Percentiles rank a stretch among this genome's conserved stretches.
Conservation (phyloP, 176 grass and related monocot genomes). For the Paspalum notatum region DNA sequence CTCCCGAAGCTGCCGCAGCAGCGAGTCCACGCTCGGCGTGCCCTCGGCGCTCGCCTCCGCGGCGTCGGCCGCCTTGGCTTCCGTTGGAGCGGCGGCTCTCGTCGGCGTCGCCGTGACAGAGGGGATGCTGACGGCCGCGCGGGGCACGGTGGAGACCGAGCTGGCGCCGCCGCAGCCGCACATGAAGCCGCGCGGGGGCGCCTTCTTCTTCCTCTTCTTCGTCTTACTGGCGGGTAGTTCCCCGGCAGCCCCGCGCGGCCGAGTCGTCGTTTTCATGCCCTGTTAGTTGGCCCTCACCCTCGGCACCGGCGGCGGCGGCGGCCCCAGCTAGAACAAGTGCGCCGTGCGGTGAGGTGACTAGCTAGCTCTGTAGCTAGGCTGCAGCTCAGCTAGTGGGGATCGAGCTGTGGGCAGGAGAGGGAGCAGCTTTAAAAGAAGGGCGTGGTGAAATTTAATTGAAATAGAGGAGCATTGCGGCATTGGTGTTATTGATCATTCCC, state of each 20-base stretch:
- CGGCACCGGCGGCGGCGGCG: neutral
- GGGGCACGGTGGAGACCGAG: constrained; percentile 43
- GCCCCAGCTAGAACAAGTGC: too few species aligned
- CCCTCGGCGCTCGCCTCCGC: constrained; percentile 17
- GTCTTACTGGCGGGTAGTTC: constrained; percentile 1
- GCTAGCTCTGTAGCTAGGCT: too few species aligned
- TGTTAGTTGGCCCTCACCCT: neutral
- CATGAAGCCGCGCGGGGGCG: constrained; percentile 29
- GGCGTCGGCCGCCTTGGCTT: neutral
- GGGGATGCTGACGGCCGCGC: constrained; percentile 37
- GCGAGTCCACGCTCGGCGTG: constrained; percentile 53
- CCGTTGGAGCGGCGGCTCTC: neutral
- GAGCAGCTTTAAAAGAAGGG: constrained; percentile 21
- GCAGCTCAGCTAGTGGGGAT: neutral
- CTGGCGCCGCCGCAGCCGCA: constrained; percentile 61
- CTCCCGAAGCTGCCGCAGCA: constrained; percentile 58
- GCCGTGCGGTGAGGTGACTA: too few species aligned
- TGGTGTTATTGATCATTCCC: neutral
- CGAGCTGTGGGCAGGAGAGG: neutral
- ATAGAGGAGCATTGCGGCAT: neutral
- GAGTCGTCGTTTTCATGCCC: constrained; percentile 57
- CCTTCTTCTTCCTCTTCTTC: constrained; percentile 28
- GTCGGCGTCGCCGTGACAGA: neutral
- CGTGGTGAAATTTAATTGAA: neutral
- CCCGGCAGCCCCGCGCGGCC: constrained; percentile 23